These are phyloP conservation scores for Talinum fruticosum DNA, from an alignment of 148 eudicot genomes.

Conservation along the genomic window DNA sequence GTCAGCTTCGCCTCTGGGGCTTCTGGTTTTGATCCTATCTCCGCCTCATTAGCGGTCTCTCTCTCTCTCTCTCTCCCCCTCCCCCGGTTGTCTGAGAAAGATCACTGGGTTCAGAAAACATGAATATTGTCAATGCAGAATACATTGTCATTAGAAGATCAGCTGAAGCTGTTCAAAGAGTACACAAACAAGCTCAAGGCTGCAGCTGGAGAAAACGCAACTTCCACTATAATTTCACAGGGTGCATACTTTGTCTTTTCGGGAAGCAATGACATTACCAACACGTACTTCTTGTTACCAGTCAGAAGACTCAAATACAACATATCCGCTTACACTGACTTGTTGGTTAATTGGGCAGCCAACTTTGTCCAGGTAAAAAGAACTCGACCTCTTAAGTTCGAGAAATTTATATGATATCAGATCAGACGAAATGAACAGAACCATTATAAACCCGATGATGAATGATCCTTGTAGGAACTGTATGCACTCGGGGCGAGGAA, in stretches of 20 bases:
- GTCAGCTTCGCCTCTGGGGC: constrained; percentile 48
- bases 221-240: constrained; percentile 25
- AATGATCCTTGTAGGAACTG: constrained; percentile 35
- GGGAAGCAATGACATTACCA: constrained; percentile 36
- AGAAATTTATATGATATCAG: too few relatives aligned
- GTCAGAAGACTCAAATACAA: constrained; percentile 17
- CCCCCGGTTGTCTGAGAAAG: too few relatives aligned
- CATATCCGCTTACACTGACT: constrained; percentile 16
- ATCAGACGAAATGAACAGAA: not conserved
- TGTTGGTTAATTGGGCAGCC: constrained; percentile 26
- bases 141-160: constrained; percentile 22
- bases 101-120: not conserved
- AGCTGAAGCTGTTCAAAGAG: constrained; percentile 27
- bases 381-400: not conserved
- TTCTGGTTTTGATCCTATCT: constrained; percentile 41
- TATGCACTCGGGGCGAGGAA: constrained; percentile 51
- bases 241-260: constrained; percentile 28
- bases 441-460: not conserved
- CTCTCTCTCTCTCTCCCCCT: not conserved
- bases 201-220: constrained; percentile 27
- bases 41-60: constrained; percentile 43
- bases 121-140: constrained; percentile 13
- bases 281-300: constrained; percentile 21
- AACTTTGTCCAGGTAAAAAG: constrained; percentile 27
- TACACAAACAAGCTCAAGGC: constrained; percentile 29